Base-by-base conservation (phyloP, 1,284 basidiomycete species). In the Phellopilus nigrolimitatus region DNA sequence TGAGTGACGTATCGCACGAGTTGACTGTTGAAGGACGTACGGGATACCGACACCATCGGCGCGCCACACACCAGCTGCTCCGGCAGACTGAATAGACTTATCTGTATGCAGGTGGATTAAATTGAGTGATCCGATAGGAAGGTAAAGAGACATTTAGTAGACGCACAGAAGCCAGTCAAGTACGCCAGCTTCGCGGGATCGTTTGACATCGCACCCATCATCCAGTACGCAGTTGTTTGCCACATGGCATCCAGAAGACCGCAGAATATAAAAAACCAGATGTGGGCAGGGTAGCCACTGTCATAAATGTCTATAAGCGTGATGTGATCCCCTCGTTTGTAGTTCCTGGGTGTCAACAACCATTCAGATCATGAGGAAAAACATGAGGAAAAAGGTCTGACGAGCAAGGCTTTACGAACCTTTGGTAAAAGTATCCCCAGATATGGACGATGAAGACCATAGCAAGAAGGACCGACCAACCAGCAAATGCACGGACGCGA, bases 341-440 rank as follows among this genome's bases (percentile, higher is more conserved):
- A 87, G 30, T 74, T 57, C 63, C 83, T 84, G 33, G 45, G n/a
- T 24, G 42, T 28, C 36, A 27, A 45, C 4, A 42, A 36, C 7
- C 15, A n/a, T n/a, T n/a, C n/a, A n/a, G 12, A 27, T 17, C 3
- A 43, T 42, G 31, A 38, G 33, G 19, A 17, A 15, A 50, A 7
- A 38, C 13, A 19, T 2, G 34, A 7, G 22, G n/a, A 27, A 27
- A 28, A 25, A 13, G 8, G 3, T 21, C 3, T 37, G 53, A 46
- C 4, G 12, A 22, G n/a, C n/a, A n/a, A 36, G 25, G 28, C 38
- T 7, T 28, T 37, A 65, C 68, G 49, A 48, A 84, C 84, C 66
- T 79, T 61, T 87, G 84, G 60, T 86, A 87, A 63, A 80, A 76
- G 62, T 78, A 87, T 0, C 71, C 78, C 80, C 84, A 86, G 19